Base-by-base conservation (phyloP, 2,329 filamentous ascomycete species). In the Epichloe elymi region DNA sequence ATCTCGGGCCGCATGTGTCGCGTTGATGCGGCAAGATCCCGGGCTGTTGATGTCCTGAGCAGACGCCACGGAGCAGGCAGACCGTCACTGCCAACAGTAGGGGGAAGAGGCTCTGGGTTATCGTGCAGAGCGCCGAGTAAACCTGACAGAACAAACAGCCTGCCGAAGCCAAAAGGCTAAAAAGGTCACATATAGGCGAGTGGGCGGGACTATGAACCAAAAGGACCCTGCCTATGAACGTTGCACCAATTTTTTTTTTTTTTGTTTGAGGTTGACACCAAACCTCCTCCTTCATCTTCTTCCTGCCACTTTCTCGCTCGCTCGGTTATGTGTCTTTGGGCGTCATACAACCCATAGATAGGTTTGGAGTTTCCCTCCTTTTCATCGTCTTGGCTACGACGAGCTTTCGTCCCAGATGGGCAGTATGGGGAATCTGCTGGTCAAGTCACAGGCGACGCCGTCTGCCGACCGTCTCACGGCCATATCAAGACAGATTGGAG, bases 381-480 rank as follows among this genome's bases (percentile, higher is more conserved):
- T 30, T 30, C 26, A 30, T 30, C 26, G 26, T 30, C 26, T 11
- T 30, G 26, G 26, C 26, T 8, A 11, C 8, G 3, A 30, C 26
- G 26, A 30, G 26, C 26, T 30, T 11, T 30, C 26, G 26, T 30
- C 26, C 3, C 17, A 30, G 5, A 42, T 37, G 38, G 15, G 23
- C 11, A 51, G 44, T 12, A 48, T 52, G 51, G 51, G 51, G 8
- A 49, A 42, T 19, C 23, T 43, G n/a, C 4, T 49, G n/a, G 33
- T 6, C n/a, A 45, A 20, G 11, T 7, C 51, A 3, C 19, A 14
- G 3, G 20, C 40, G 11, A 38, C 40, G 33, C 39, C 53, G 8
- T 56, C 58, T 14, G 46, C 58, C 7, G 49, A 55, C 12, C 50
- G 54, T 17, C 49, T 61, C 42, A 54, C 54, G 5, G 44, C 41